phyloP scores from a whole-genome alignment of 2,329 filamentous ascomycete genomes.

The Exophiala bonariae region DNA sequence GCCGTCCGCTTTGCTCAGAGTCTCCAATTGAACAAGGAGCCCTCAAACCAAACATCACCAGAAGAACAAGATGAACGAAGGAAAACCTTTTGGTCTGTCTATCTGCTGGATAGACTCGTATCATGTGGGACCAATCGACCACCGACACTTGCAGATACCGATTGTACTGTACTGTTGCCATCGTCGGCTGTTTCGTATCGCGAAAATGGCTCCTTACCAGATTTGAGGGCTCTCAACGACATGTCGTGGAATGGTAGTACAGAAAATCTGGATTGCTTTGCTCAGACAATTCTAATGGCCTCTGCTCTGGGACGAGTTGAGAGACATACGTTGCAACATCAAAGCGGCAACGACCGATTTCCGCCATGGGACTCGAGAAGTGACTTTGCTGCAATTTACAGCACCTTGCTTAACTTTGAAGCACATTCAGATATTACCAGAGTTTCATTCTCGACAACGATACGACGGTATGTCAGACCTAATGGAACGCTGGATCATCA shows the following conservation, averaged over 20 bases:
- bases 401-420: constrained; percentile 34
- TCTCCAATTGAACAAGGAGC: constrained; percentile 34
- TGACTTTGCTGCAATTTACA: constrained; percentile 35
- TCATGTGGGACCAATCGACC: constrained; percentile 28
- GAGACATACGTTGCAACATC: constrained; percentile 31
- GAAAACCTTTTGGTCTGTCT: constrained; percentile 34
- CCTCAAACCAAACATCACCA: constrained; percentile 18
- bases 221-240: constrained; percentile 25
- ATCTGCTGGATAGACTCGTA: constrained; percentile 33
- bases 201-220: constrained; percentile 20
- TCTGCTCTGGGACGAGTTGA: constrained; percentile 36
- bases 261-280: constrained; percentile 29
- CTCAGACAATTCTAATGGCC: constrained; percentile 34
- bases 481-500: constrained; percentile 26
- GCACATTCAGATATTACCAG: constrained; percentile 31
- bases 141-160: constrained; percentile 24
- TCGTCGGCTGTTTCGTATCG: constrained; percentile 21
- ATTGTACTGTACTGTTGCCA: constrained; percentile 31
- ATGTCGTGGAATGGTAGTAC: background rate
- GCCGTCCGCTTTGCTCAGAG: constrained; percentile 63
- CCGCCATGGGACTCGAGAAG: constrained; percentile 40
- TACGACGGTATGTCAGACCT: constrained; percentile 8
- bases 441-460: constrained; percentile 24
- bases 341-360: constrained; percentile 24
- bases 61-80: constrained; percentile 32